Evolutionary conservation across 495 filamentous ascomycete species (phyloP), one percentile per base, ranked within the genome.

Genomic region (Penicillium malachiteum): DNA sequence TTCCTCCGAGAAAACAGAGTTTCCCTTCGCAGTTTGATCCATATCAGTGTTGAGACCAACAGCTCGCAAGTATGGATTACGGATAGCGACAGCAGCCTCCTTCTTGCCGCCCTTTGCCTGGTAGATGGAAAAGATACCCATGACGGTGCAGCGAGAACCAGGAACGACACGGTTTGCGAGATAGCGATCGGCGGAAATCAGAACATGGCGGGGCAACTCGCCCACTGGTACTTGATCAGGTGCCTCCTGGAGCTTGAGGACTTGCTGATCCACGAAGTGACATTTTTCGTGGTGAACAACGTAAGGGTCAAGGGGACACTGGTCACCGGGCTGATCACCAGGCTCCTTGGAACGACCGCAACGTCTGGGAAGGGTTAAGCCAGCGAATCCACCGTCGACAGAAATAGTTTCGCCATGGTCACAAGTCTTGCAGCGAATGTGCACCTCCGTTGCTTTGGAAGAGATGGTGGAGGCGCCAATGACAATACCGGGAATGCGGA

Each of bases 41-140:
- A 95, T 75, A 60, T 97, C 93, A 18, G 86, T 91, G 48, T 88
- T 89, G 60, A 99, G 92, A 14, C 95, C 95, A 7, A 95, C 88
- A 3, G 96, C 90, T 52, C 94, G 87, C n/a, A 99, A 77, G 61
- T 99, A 99, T 10, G 95, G 94, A 41, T 96, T 96, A 52, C 95
- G 84, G 64, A 99, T 95, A 13, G 95, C 95, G 5, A 96, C 92
- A 0, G 94, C 94, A 7, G 84, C 84, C 11, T 89, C 87, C 57
- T 85, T 87, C 72, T 93, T 97, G 14, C 85, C 87, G 31, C 85
- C 89, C 71, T 96, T 96, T 56, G 83, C 84, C 67, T 96, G 91
- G 68, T 96, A 99, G 66, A 97, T 97, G 34, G 92, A 96, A 77
- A 96, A 99, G 48, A 99, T 92, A 16, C 95, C 95, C 86, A 93